Evolutionary conservation across 2,329 filamentous ascomycete genomes (phyloP).

Genomic region (Paecilomyces variotii): DNA sequence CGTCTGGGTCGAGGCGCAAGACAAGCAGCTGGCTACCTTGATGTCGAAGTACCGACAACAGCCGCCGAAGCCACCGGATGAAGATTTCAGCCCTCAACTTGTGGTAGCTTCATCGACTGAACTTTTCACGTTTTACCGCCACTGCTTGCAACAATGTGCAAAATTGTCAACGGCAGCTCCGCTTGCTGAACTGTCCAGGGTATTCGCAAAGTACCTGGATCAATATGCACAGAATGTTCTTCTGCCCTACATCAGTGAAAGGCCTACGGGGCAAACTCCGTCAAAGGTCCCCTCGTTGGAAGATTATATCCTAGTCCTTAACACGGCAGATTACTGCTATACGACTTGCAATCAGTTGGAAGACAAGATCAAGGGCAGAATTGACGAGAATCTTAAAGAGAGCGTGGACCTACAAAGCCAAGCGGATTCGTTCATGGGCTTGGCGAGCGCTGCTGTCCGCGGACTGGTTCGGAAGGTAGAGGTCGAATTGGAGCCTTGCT

Average conservation of each 20-base stretch:
- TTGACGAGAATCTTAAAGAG: slow-evolving; percentile 67
- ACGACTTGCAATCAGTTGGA: slow-evolving; percentile 86
- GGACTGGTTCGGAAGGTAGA: slow-evolving; percentile 79
- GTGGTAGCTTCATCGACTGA: slow-evolving; percentile 93
- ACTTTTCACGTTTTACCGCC: slow-evolving; percentile 93
- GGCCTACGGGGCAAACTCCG: slow-evolving; percentile 47
- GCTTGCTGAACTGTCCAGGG: slow-evolving; percentile 74
- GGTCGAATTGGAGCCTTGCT: slow-evolving; percentile 71
- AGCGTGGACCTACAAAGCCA: slow-evolving; percentile 86
- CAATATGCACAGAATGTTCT: slow-evolving; percentile 92
- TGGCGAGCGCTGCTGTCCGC: slow-evolving; percentile 79
- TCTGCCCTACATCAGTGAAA: slow-evolving; percentile 59
- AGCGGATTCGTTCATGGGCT: slow-evolving; percentile 89
- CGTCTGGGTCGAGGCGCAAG: slow-evolving; percentile 94
- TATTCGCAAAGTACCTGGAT: slow-evolving; percentile 86
- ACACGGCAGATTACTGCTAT: slow-evolving; percentile 97
- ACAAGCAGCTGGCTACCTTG: slow-evolving; percentile 73
- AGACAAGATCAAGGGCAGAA: slow-evolving; percentile 84
- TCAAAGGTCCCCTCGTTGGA: slow-evolving; percentile 51
- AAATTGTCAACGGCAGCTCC: slow-evolving; percentile 89
- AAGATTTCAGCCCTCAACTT: slow-evolving; percentile 83
- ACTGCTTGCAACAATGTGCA: slow-evolving; percentile 86
- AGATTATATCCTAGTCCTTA: slow-evolving; percentile 77
- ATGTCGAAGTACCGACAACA: slow-evolving; percentile 84
- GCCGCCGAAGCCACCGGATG: slow-evolving; percentile 69